Evolutionary conservation across 495 filamentous ascomycete genomes (phyloP), one percentile per base, ranked within the genome.

Genomic region (Neurospora tetrasperma): DNA sequence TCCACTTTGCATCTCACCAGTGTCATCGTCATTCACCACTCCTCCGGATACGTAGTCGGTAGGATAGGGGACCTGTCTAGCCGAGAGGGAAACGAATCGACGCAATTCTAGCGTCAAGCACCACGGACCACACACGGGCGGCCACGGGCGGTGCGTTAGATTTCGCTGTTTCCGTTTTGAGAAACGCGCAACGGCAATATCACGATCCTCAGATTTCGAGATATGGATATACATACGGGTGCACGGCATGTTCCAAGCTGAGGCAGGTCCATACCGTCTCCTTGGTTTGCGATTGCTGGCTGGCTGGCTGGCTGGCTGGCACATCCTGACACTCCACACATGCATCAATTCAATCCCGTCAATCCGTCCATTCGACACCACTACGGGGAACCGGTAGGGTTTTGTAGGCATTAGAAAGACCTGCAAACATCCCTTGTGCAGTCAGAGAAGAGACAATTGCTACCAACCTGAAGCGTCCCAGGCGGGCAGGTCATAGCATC

Each of bases 61-160:
- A 12, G 48, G 48, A 59, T 27, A 66, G 54, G 54, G 54, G 27
- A 66, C 54, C 35, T 14, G 23, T 66, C 27, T 66, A 80, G 76
- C 78, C 80, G 79, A 82, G 76, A 73, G 43, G 27, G 54, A 66
- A 62, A 75, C 72, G 73, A 79, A 73, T 79, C 78, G 77, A 77
- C 78, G 75, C 75, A 76, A 76, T 73, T 77, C 73, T 74, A 69
- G 68, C 72, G 74, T 75, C 76, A 72, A 74, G 75, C 78, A 77
- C 77, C 79, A 78, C 73, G 59, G 39, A 27, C 23, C 27, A 62
- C 54, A 62, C 54, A 62, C 6, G 54, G 54, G 54, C 54, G 54
- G 5, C 54, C 27, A 66, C 54, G 54, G 54, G 54, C 54, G 14
- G 54, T 66, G 54, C 54, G 54, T 66, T 66, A 18, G 54, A 66